Percentiles rank a stretch among this genome's conserved stretches.
Conservation (phyloP, 768 basidiomycete genomes). For the Hygrocybe coccinea region DNA sequence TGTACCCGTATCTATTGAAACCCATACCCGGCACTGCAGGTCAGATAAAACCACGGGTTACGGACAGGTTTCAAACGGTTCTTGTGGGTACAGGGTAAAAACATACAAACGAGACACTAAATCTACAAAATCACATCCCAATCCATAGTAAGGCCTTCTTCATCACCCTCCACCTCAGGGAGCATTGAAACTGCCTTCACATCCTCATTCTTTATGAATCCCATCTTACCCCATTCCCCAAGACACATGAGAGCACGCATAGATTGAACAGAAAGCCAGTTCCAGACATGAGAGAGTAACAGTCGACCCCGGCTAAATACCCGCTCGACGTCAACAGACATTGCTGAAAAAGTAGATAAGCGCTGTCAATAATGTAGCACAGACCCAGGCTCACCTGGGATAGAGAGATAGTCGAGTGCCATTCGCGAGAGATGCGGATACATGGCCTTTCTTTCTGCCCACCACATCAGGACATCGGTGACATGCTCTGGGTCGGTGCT, state of each 20-base stretch:
- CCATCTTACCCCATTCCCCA: no score
- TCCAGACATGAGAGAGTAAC: conserved; percentile 24
- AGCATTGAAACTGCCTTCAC: no score
- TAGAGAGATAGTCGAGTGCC: conserved; percentile 30
- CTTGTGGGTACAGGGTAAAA: no score
- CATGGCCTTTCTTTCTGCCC: conserved; percentile 17
- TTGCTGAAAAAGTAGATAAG: conserved; percentile 18
- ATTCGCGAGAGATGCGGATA: conserved; percentile 30
- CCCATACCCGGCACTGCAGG: no score
- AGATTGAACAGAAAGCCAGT: conserved; percentile 20
- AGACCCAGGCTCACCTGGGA: conserved; percentile 23
- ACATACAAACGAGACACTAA: no score
- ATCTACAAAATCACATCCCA: no score
- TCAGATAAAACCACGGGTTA: no score
- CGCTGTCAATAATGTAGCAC: conserved; percentile 5
- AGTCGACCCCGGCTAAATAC: conserved; percentile 24
- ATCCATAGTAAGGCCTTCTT: no score
- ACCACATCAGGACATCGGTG: conserved; percentile 26
- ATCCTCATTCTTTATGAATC: no score
- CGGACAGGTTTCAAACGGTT: no score
- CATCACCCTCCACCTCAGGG: no score
- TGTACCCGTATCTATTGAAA: no score
- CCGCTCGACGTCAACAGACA: conserved; percentile 28
- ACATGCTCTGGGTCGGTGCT: conserved; percentile 10
- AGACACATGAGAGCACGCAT: conserved; percentile 30